Conservation (phyloP, 1,284 basidiomycete genomes). For the Fomitopsis pinicola region DNA sequence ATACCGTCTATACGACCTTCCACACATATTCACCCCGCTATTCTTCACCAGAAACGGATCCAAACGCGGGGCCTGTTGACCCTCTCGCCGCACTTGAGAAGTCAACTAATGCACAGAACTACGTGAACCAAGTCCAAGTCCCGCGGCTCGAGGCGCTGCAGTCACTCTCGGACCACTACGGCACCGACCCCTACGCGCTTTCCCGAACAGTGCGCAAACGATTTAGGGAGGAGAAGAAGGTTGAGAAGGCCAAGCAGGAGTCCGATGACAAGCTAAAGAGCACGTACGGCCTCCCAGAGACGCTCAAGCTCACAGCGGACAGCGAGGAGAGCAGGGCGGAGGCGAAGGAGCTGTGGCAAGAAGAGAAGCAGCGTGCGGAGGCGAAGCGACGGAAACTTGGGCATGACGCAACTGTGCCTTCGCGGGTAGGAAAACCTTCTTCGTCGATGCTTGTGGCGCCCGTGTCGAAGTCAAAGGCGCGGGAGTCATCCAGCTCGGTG, state of each 20-base stretch:
- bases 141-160: constrained; percentile 76
- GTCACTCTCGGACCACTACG: constrained; percentile 77
- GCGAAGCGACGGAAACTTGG: constrained; percentile 47
- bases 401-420: constrained; percentile 29
- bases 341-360: constrained; percentile 61
- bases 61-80: constrained; percentile 58
- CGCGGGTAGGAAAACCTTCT: constrained; percentile 12
- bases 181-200: constrained; percentile 80
- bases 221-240: constrained; percentile 85
- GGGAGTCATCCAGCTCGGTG: constrained; percentile 21
- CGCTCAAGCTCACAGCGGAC: constrained; percentile 55
- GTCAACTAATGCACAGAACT: constrained; percentile 72
- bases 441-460: constrained; percentile 6
- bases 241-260: constrained; percentile 59
- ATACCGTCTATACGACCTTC: background rate
- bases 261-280: constrained; percentile 68
- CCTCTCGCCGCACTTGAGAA: constrained; percentile 89
- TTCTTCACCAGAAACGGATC: constrained; percentile 60
- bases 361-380: constrained; percentile 38
- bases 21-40: background rate
- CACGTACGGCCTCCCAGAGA: constrained; percentile 70
- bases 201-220: constrained; percentile 71
- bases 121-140: constrained; percentile 55
- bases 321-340: constrained; percentile 49
- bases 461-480: constrained; percentile 1